Conservation (phyloP, 164 flowering plant species). For the Umbilicus rupestris region DNA sequence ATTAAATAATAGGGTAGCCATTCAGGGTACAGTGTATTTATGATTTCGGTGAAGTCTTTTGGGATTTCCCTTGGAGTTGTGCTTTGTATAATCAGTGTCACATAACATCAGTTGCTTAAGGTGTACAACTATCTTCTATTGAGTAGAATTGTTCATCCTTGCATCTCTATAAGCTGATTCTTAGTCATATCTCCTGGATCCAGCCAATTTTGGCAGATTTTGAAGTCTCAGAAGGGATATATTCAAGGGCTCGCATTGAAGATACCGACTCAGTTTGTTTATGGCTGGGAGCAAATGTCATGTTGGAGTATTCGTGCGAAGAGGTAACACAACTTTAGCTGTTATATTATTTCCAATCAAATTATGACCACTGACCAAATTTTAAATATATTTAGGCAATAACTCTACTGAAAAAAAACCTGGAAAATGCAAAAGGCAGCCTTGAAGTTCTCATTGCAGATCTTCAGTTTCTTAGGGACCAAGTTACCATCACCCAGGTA, state of each 20-base stretch:
- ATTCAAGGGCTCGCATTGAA: slow-evolving; percentile 73
- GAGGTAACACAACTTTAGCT: slow-evolving; percentile 27
- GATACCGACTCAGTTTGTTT: slow-evolving; percentile 72
- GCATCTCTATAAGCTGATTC: not conserved
- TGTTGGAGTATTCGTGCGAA: slow-evolving; percentile 82
- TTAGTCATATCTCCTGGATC: slow-evolving; percentile 11
- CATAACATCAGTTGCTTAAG: not conserved
- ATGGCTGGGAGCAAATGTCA: slow-evolving; percentile 98
- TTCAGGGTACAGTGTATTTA: not conserved
- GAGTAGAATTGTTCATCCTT: not conserved
- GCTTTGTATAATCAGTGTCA: not conserved
- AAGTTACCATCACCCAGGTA: slow-evolving; percentile 84
- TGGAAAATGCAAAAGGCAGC: slow-evolving; percentile 92
- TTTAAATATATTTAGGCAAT: slow-evolving; percentile 32
- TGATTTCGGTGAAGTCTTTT: not conserved
- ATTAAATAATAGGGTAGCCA: not conserved
- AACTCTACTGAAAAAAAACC: slow-evolving; percentile 54
- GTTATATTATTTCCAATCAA: not conserved
- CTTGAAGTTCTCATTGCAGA: slow-evolving; percentile 72
- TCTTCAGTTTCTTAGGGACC: slow-evolving; percentile 76
- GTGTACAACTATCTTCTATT: not conserved
- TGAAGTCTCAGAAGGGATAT: slow-evolving; percentile 97
- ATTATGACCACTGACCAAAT: not conserved
- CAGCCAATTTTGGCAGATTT: slow-evolving; percentile 78
- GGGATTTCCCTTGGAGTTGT: not conserved